Evolutionary conservation across 1,284 basidiomycete species (phyloP).

Genomic region (Ceratobasidium sp.): DNA sequence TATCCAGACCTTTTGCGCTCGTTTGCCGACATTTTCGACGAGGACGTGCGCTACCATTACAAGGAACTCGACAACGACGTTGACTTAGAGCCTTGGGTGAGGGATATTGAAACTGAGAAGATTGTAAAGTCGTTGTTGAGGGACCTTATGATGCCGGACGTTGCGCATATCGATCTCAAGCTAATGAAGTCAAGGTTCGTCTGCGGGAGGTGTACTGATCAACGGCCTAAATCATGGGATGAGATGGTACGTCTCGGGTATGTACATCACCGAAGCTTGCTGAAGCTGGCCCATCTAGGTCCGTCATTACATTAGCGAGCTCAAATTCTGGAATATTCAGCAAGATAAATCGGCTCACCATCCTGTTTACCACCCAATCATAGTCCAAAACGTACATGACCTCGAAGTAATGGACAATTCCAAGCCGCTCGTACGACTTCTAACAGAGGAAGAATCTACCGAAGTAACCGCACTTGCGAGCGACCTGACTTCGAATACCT

Average conservation of each 20-base stretch:
- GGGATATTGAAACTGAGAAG: not conserved
- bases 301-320: not conserved
- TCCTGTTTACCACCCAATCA: not conserved
- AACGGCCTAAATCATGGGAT: not conserved
- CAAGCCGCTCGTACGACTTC: not conserved
- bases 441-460: not conserved
- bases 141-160: not conserved
- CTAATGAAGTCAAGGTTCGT: not conserved
- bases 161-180: not conserved
- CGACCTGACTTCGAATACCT: not conserved
- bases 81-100: too few relatives aligned
- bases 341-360: not conserved
- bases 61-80: not conserved
- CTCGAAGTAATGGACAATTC: not conserved
- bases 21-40: not conserved
- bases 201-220: constrained; percentile 10
- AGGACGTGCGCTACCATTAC: not conserved
- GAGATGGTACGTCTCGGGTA: not conserved
- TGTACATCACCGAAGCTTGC: not conserved
- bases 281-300: not conserved
- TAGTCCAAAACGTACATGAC: constrained; percentile 7
- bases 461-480: not conserved
- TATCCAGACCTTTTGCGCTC: not conserved
- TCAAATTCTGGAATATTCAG: not conserved
- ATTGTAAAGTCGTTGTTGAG: not conserved